phyloP scores from a whole-genome alignment of 306 rosid genomes.

The Lathyrus oleraceus region DNA sequence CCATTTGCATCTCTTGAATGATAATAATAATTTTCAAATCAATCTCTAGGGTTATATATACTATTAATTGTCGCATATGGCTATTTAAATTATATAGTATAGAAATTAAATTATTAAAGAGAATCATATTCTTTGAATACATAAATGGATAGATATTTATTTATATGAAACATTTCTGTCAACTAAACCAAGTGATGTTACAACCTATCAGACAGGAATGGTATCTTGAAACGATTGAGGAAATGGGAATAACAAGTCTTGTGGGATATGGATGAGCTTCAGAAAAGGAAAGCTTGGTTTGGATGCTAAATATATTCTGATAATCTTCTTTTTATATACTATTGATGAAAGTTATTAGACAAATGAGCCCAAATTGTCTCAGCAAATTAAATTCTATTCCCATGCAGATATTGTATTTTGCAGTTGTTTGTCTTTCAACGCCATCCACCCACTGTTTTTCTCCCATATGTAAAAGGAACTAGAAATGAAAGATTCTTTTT shows the following conservation, averaged over 20 bases:
- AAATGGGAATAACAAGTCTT: conserved; percentile 56
- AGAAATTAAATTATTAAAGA: conserved; percentile 4
- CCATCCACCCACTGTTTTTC: conserved; percentile 10
- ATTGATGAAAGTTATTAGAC: conserved; percentile 46
- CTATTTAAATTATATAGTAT: background rate
- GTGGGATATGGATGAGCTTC: conserved; percentile 49
- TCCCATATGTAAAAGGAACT: conserved; percentile 28
- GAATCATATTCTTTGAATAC: conserved; percentile 37
- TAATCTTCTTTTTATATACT: conserved; percentile 44
- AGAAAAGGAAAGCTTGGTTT: conserved; percentile 43
- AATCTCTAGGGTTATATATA: conserved; percentile 30
- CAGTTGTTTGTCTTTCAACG: conserved; percentile 32
- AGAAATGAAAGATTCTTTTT: conserved; percentile 38
- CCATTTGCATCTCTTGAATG: conserved; percentile 43
- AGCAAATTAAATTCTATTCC: conserved; percentile 51
- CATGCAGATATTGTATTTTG: conserved; percentile 27
- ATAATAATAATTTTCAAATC: conserved; percentile 44
- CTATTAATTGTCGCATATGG: conserved; percentile 3
- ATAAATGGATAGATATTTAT: conserved; percentile 33
- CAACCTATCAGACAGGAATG: conserved; percentile 59
- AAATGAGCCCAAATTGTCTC: conserved; percentile 41
- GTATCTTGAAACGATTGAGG: conserved; percentile 50
- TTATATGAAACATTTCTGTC: conserved; percentile 33
- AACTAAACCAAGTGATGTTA: conserved; percentile 44
- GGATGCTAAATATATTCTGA: conserved; percentile 60